Base-by-base conservation (phyloP, 371 early-diverging fungal genomes). In the Saksenaea vasiformis region DNA sequence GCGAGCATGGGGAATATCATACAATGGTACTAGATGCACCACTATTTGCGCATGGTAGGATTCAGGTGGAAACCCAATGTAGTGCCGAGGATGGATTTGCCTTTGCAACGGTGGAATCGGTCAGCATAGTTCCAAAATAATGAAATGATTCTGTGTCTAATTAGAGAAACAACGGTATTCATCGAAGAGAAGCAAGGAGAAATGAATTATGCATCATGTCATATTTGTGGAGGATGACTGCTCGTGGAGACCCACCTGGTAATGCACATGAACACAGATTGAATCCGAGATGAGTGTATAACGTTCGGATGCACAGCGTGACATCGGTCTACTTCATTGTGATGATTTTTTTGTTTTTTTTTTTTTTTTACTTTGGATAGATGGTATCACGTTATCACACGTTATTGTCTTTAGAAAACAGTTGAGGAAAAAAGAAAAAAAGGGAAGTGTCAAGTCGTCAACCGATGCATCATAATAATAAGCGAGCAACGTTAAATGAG, bases 1-100 rank as follows among this genome's bases (percentile, higher is more conserved):
- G 87, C 10, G 85, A 86, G 58, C 75, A 66, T 39, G 87, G 87
- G 11, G 87, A 86, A 61, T 80, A 85, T 39, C 85, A 86, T 53
- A 83, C 85, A 0, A 81, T 85, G 84, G 85, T 85, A 1, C 62
- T 80, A 2, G 70, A 78, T 28, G 82, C 78, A 27, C 85, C 86
- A 4, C 65, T 83, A 1, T 80, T 69, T 17, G 69, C 68, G 35
- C 61, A 61, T 3, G 60, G 61, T 13, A 68, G 58, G 27, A 65
- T 84, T 22, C 67, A 69, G 0, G 68, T 74, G n/a, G 56, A 47
- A 22, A 47, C 10, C 10, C 19, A 47, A 47, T 47, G 51, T 22
- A 47, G 51, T 22, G 4, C 51, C 22, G 51, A 47, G 11, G 51
- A 47, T 26, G 51, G 51, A 11, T 47, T 47, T 47, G 51, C 51